phyloP scores from a whole-genome alignment of 768 basidiomycete genomes.

The Amanita rimosa region DNA sequence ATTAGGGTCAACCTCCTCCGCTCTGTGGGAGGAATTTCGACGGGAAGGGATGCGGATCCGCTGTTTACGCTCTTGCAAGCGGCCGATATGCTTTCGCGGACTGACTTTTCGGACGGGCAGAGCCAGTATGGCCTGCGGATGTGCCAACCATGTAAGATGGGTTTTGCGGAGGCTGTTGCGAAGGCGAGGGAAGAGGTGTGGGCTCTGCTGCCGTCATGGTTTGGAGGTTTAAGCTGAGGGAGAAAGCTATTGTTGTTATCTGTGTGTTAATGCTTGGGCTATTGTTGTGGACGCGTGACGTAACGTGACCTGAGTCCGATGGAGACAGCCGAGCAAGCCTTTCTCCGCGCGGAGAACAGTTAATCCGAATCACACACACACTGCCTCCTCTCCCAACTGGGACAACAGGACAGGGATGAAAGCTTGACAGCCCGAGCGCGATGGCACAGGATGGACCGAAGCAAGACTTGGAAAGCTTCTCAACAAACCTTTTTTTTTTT shows the following conservation, averaged over 20 bases:
- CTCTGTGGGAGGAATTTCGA: conserved; percentile 58
- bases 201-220: conserved; percentile 52
- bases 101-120: conserved; percentile 54
- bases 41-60: conserved; percentile 65
- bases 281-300: no score
- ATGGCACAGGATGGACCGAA: no score
- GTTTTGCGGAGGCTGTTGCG: conserved; percentile 37
- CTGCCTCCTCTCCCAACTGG: no score
- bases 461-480: no score
- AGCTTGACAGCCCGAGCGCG: no score
- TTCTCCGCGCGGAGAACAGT: background rate
- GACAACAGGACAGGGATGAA: no score
- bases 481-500: no score
- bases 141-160: conserved; percentile 20
- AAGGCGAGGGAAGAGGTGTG: conserved; percentile 52
- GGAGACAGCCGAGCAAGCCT: no score
- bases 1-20: conserved; percentile 65
- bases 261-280: no score
- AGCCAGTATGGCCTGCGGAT: conserved; percentile 29
- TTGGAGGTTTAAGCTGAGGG: conserved; percentile 26
- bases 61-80: conserved; percentile 59
- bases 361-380: background rate
- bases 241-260: no score
- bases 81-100: conserved; percentile 59
- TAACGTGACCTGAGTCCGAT: no score